A percentile compares a stretch with the other conserved stretches of the same genome.
phyloP scores from a whole-genome alignment of 768 basidiomycete species.

The Amanita inopinata region DNA sequence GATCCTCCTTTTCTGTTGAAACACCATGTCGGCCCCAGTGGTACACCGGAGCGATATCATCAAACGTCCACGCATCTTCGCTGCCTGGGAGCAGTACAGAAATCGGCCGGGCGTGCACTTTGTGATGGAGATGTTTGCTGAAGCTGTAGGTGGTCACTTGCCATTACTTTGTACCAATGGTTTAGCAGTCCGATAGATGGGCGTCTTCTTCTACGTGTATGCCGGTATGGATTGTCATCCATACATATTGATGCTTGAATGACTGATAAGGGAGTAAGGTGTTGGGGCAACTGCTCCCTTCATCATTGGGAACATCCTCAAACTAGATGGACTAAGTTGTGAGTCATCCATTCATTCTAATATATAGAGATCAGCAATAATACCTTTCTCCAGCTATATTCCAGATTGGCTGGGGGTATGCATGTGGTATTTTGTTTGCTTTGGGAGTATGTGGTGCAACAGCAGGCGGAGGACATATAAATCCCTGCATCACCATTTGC shows the following conservation, averaged over 20 bases:
- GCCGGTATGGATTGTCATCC: slow-evolving; percentile 25
- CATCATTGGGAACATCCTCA: slow-evolving; percentile 8
- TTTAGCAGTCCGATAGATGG: slow-evolving; percentile 28
- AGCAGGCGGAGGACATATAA: slow-evolving; percentile 11
- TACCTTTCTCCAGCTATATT: slow-evolving; percentile 1
- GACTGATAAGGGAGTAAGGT: slow-evolving; percentile 24
- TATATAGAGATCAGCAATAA: background rate
- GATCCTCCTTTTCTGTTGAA: background rate
- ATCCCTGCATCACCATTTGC: slow-evolving; percentile 11
- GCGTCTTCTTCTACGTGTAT: slow-evolving; percentile 53
- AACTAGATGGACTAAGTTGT: slow-evolving; percentile 6
- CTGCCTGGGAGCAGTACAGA: slow-evolving; percentile 40
- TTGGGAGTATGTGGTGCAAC: slow-evolving; percentile 10
- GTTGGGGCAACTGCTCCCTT: slow-evolving; percentile 44
- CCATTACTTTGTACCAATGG: background rate
- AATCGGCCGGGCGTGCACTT: slow-evolving; percentile 36
- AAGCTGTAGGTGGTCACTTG: slow-evolving; percentile 32
- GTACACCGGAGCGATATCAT: slow-evolving; percentile 34
- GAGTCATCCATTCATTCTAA: background rate
- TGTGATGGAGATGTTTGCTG: slow-evolving; percentile 51
- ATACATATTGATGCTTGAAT: background rate
- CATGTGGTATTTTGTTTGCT: slow-evolving; percentile 12
- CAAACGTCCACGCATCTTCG: slow-evolving; percentile 28
- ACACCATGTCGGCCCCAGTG: slow-evolving; percentile 17
- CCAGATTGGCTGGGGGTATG: slow-evolving; percentile 11